Conservation (phyloP, 148 eudicot species). For the Tetragonia tetragonoides region DNA sequence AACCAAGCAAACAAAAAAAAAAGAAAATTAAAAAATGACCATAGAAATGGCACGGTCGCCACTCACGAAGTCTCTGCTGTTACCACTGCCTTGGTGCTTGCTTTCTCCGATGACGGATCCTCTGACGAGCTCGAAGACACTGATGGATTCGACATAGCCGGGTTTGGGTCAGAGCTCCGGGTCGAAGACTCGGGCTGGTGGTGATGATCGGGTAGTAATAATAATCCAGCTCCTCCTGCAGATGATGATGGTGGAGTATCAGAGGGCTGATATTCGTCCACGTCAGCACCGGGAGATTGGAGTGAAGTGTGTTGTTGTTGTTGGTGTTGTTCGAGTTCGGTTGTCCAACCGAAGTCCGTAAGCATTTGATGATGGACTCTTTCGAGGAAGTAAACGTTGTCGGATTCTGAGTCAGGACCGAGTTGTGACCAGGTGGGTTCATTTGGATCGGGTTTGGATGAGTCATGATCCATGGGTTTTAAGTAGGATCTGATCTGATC, state of each 20-base stretch:
- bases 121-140: constrained; percentile 70
- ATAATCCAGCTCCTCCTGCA: not conserved
- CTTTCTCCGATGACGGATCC: constrained; percentile 47
- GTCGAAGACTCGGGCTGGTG: not conserved
- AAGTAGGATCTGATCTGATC: not conserved
- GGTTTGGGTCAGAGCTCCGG: constrained; percentile 4
- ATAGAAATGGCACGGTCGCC: constrained; percentile 1
- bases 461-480: constrained; percentile 29
- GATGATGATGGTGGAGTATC: constrained; percentile 1
- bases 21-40: not conserved
- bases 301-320: not conserved
- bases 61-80: constrained; percentile 64
- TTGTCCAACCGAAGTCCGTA: constrained; percentile 47
- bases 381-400: constrained; percentile 30
- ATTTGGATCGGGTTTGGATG: constrained; percentile 26
- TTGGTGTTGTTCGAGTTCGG: not conserved
- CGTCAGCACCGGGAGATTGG: not conserved
- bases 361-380: constrained; percentile 25
- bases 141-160: constrained; percentile 29
- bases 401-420: constrained; percentile 22
- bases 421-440: constrained; percentile 35
- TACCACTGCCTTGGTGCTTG: constrained; percentile 29
- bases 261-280: constrained; percentile 22
- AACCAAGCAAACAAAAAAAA: not conserved
- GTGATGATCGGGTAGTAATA: not conserved